Evolutionary conservation across 495 filamentous ascomycete species (phyloP), one percentile per base, ranked within the genome.

Genomic region (Penicillium waksmanii): DNA sequence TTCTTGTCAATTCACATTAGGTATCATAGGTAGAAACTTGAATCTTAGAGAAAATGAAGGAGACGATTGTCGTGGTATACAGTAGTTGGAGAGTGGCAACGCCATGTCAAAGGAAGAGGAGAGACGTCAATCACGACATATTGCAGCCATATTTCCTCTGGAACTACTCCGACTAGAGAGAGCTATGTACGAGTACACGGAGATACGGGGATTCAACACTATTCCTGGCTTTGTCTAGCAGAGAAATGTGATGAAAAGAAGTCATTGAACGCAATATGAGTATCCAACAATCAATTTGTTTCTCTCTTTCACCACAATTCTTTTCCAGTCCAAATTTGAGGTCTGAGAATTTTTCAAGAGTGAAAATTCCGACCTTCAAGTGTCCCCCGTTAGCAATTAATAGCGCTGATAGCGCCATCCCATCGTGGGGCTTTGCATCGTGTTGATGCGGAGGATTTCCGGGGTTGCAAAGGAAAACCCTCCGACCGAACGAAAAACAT

Each of bases 51-150:
- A 44, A 19, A 23, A 23, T 23, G 3, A 3, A 44, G 42, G 17
- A 44, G n/a, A 44, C 4, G n/a, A 44, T 9, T 8, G 15, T 13
- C 15, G n/a, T n/a, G 42, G 15, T 44, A n/a, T 44, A 43, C n/a
- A 43, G 40, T 13, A 38, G 36, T 44, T 40, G 36, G 40, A 15
- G 10, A 38, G 36, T 44, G 42, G 42, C 15, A 44, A 44, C 42
- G 42, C 42, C 42, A 44, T 44, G 42, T 15, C 36, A 9, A 44
- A n/a, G 5, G 4, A 17, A 31, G 27, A 31, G 27, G 27, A 31
- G 27, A 31, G 50, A 11, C 23, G 44, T 53, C 27, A 23, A 40
- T 54, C 40, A 59, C 42, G 42, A 44, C 42, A 44, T 44, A 44
- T 17, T 44, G 42, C 42, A 44, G 42, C 17, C 42, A n/a, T 8